These are phyloP conservation scores for Trichoderma gamsii DNA, from an alignment of 495 filamentous ascomycete species.

Conservation along the genomic window DNA sequence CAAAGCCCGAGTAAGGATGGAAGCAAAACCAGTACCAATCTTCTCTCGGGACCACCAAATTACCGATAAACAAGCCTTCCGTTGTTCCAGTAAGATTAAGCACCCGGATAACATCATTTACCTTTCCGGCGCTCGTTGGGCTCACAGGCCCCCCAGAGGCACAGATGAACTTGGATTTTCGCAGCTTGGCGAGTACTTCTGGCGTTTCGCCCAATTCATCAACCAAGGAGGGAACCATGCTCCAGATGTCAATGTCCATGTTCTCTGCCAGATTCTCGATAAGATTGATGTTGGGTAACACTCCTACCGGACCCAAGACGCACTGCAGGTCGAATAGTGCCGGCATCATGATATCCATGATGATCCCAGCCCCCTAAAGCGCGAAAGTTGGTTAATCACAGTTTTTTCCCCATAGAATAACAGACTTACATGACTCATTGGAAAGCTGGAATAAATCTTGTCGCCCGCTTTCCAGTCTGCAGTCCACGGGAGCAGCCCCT, in stretches of 20 bases:
- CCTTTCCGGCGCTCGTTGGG: slow-evolving; percentile 22
- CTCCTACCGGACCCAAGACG: slow-evolving; percentile 26
- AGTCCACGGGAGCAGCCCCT: slow-evolving; percentile 23
- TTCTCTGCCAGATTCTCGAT: slow-evolving; percentile 25
- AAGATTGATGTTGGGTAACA: slow-evolving; percentile 26
- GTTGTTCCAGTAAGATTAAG: slow-evolving; percentile 29
- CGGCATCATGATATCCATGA: slow-evolving; percentile 26
- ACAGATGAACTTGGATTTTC: slow-evolving; percentile 28
- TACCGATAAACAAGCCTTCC: slow-evolving; percentile 27
- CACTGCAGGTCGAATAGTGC: slow-evolving; percentile 26
- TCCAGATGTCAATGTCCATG: slow-evolving; percentile 27
- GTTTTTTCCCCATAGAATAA: neutral
- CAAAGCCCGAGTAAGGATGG: slow-evolving; percentile 26
- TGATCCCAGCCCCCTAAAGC: slow-evolving; percentile 30
- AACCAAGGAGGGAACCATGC: slow-evolving; percentile 29
- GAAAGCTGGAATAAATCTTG: slow-evolving; percentile 29
- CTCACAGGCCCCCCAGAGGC: slow-evolving; percentile 30
- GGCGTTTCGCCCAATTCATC: slow-evolving; percentile 31
- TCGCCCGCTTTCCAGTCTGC: slow-evolving; percentile 22
- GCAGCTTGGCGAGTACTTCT: slow-evolving; percentile 24
- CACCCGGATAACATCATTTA: slow-evolving; percentile 24
- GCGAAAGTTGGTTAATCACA: slow-evolving; percentile 2
- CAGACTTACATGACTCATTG: slow-evolving; percentile 29
- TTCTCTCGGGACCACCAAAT: slow-evolving; percentile 20
- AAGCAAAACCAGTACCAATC: slow-evolving; percentile 28